Percentiles rank a stretch among this genome's conserved stretches.
Conservation (phyloP, 1,284 basidiomycete species). For the Xerocomus minutiporus region DNA sequence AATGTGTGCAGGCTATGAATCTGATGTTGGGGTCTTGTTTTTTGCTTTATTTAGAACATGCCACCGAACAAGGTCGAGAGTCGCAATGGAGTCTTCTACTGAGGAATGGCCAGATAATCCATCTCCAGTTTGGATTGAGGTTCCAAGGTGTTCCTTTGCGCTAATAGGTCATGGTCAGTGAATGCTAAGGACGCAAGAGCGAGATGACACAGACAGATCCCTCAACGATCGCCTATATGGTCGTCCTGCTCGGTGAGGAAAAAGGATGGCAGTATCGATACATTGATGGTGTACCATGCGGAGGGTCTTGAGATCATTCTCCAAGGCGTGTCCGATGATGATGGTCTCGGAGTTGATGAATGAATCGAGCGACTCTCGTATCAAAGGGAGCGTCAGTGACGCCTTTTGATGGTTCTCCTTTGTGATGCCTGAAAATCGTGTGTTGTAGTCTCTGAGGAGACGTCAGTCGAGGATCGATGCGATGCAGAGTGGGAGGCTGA, state of each 20-base stretch:
- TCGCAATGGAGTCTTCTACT: conserved; percentile 78
- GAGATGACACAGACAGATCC: conserved; percentile 59
- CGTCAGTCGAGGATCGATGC: conserved; percentile 5
- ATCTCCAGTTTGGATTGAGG: conserved; percentile 72
- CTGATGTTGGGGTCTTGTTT: conserved; percentile 10
- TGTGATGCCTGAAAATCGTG: conserved; percentile 84
- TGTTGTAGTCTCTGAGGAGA: conserved; percentile 74
- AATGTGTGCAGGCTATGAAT: conserved; percentile 12
- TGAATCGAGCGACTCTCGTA: conserved; percentile 62
- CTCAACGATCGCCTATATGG: conserved; percentile 77
- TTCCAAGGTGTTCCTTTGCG: conserved; percentile 71
- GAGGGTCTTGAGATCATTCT: conserved; percentile 87
- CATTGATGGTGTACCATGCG: conserved; percentile 78
- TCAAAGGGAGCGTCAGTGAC: conserved; percentile 57
- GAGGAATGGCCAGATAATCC: conserved; percentile 77
- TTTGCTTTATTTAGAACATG: conserved; percentile 54
- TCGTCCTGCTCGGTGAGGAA: conserved; percentile 74
- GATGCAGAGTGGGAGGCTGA: conserved; percentile 37
- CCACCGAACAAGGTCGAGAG: conserved; percentile 81
- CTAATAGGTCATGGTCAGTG: conserved; percentile 36
- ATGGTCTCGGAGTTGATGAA: conserved; percentile 77
- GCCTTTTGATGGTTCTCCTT: conserved; percentile 57
- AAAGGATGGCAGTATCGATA: conserved; percentile 81
- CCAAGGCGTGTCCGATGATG: conserved; percentile 79
- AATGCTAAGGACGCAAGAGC: not conserved